Evolutionary conservation across 2,329 filamentous ascomycete genomes (phyloP), one percentile per base, ranked within the genome.

Genomic region (Pezicula radicicola): DNA sequence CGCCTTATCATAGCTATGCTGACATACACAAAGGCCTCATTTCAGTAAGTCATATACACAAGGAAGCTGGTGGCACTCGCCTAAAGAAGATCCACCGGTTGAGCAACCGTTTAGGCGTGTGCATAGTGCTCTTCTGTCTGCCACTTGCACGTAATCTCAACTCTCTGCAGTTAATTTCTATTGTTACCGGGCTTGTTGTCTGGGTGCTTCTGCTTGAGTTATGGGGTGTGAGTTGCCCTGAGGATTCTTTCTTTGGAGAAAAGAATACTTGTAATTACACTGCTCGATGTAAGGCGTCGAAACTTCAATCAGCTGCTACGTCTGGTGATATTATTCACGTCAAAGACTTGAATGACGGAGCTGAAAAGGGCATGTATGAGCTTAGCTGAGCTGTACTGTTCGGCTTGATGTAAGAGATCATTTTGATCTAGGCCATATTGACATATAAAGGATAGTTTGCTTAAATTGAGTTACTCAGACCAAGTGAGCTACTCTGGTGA

Each of bases 21-120:
- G 33, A 51, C 44, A 52, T 21, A 21, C 27, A 16, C 18, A 6
- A 36, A 68, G 70, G 68, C 8, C 56, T 78, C 48, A 84, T 86
- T 46, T 75, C 79, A 1, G 60, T 76, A 16, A 72, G 72, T 12
- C 83, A 87, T 61, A 68, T 75, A 36, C 83, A 85, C 68, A 80
- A 79, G 56, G 70, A 74, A 21, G 69, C 77, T 15, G 66, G 73
- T 2, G 72, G 71, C 6, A 71, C 75, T 27, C 78, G 80, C 2
- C 65, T 80, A 54, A 69, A 68, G 48, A 82, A 82, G 63, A 65
- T 66, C 35, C 69, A 68, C n/a, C 75, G 84, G 1, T 66, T 86
- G 6, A 57, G 68, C 8, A 75, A 81, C 56, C 76, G 84, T 1
- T 63, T 75, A 3, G 63, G 64, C 6, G 72, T 83, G 25, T 76